Base-by-base conservation (phyloP, 1,284 basidiomycete genomes). In the Xerocomus minutiporus region DNA sequence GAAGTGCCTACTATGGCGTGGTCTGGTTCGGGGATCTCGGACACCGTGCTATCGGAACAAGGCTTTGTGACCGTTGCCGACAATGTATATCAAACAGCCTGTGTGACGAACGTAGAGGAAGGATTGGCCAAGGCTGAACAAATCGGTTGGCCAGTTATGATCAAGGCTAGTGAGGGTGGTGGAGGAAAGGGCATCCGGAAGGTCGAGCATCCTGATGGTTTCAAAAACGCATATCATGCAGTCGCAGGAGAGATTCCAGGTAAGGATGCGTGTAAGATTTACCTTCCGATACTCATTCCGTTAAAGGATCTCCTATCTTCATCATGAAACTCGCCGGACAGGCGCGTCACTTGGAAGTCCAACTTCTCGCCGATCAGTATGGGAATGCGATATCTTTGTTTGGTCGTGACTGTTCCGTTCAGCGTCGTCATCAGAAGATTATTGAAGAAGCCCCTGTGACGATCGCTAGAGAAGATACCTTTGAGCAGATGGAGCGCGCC, bases 361-460 rank as follows among this genome's bases (percentile, higher is more conserved):
- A 99, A 73, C 83, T 99, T 43, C 84, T 99, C 42, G 97, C 97
- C 48, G 97, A 99, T 75, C 97, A 99, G 73, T 99, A 99, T 71
- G 97, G 97, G 56, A 97, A 97, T 71, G 97, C 97, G 35, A 99
- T 99, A 67, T 98, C 95, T 50, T 81, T 99, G 52, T 99, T 99
- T 66, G 97, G 97, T 64, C 95, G 97, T 71, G 97, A 99, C 72
- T 99, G 97, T 72, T 99, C 97, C 52, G 97, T 99, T 46, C 97
- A 99, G 75, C 91, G 97, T 64, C 91, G 97, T 59, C 97, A 99
- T 74, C 97, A 99, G 73, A 99, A 99, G 79, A 99, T 99, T 63
- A 99, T 99, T 56, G 97, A 99, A 74, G 97, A 99, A 73, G 97
- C 97, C 8, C 97, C 97, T 26, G 96, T 99, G 48, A 98, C 96